Conservation (phyloP, 352 stramenopile genomes). For the Phytopythium cucurbitacearum region DNA sequence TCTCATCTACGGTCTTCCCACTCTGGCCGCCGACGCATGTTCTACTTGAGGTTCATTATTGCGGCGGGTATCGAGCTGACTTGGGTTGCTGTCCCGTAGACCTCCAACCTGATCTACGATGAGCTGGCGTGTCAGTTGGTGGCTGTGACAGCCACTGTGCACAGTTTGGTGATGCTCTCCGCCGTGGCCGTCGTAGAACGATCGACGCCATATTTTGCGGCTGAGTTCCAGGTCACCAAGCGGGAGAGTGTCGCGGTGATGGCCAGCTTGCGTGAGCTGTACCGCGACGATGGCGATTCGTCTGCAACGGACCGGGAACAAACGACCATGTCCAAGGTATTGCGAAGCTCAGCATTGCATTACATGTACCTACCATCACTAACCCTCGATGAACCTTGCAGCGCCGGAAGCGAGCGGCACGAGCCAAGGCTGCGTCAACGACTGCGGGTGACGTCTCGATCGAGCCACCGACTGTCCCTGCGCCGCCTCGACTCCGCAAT, state of each 20-base stretch:
- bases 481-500: neutral
- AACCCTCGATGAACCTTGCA: neutral
- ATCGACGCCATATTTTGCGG: neutral
- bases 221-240: neutral
- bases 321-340: slow-evolving; percentile 1
- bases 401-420: slow-evolving; percentile 1
- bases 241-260: neutral
- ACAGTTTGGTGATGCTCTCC: slow-evolving; percentile 27
- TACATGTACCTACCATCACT: no score
- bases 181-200: slow-evolving; percentile 20
- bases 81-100: neutral
- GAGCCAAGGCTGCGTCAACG: neutral
- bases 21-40: no score
- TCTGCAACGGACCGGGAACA: slow-evolving; percentile 2
- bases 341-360: no score
- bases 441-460: neutral
- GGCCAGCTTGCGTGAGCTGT: neutral
- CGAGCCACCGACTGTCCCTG: neutral
- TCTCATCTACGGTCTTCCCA: no score
- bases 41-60: neutral
- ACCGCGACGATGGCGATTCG: neutral
- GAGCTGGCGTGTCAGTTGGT: slow-evolving; percentile 22
- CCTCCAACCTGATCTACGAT: slow-evolving; percentile 31
- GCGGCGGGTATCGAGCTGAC: neutral
- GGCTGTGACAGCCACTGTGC: slow-evolving; percentile 18